These are phyloP conservation scores for Mycena belliarum DNA, from an alignment of 768 basidiomycete species.

Conservation along the genomic window DNA sequence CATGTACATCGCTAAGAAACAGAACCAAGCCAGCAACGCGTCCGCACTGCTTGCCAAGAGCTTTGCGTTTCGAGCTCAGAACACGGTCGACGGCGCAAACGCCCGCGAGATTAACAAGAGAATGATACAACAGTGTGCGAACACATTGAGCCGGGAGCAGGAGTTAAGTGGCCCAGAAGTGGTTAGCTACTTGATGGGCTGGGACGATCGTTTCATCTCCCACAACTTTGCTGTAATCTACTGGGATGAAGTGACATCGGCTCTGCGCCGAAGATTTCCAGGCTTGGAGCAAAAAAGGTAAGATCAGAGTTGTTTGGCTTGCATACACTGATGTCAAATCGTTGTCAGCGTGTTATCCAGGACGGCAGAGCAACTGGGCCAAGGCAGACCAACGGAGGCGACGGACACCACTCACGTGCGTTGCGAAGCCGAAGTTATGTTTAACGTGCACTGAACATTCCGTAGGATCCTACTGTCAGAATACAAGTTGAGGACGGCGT, in stretches of 20 bases:
- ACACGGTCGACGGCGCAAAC: conserved; percentile 3
- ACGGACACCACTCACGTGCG: not conserved
- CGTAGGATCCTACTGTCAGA: not conserved
- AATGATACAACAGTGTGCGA: no score
- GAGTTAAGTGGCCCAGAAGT: no score
- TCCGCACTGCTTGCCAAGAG: conserved; percentile 31
- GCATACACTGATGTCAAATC: no score
- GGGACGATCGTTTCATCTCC: conserved; percentile 31
- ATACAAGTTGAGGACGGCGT: not conserved
- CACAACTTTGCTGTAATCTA: conserved; percentile 33
- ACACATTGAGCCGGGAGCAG: no score
- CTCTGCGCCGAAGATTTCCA: conserved; percentile 19
- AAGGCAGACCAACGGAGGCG: not conserved
- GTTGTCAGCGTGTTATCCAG: not conserved
- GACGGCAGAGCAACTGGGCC: not conserved
- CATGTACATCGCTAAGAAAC: no score
- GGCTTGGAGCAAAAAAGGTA: not conserved
- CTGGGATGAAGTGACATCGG: conserved; percentile 24
- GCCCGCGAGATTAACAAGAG: conserved; percentile 22
- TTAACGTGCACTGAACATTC: not conserved
- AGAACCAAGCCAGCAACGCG: conserved; percentile 29
- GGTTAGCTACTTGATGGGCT: no score
- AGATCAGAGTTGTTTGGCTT: not conserved
- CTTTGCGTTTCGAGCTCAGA: conserved; percentile 23
- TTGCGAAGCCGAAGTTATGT: no score